Conservation (phyloP, 352 stramenopile genomes). For the Phytopythium delawarense region DNA sequence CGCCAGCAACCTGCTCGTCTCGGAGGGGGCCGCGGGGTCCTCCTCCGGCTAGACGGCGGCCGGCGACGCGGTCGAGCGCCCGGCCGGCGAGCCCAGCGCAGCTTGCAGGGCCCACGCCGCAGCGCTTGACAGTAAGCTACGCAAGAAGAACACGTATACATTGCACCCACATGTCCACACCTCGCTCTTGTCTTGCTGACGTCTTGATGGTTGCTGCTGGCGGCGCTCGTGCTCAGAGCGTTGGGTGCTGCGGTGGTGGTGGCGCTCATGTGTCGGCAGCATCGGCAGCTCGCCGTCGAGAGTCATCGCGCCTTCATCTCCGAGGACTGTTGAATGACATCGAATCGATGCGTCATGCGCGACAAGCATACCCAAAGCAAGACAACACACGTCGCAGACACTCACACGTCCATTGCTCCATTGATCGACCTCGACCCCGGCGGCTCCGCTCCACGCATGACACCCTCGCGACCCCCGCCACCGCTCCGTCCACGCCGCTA, state of each 20-base stretch:
- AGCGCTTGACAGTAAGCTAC: background rate
- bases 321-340: background rate
- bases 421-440: background rate
- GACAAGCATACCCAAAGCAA: background rate
- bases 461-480: background rate
- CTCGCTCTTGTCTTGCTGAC: no score
- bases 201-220: no score
- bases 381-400: conserved; percentile 4
- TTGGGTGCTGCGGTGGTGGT: no score
- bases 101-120: no score
- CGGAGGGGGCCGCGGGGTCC: conserved; percentile 34
- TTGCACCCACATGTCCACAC: background rate
- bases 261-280: no score
- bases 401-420: background rate
- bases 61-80: background rate
- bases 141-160: conserved; percentile 10
- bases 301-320: no score
- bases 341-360: background rate
- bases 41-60: conserved; percentile 15
- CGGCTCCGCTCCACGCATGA: background rate
- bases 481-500: background rate
- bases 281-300: no score
- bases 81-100: no score
- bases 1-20: conserved; percentile 57
- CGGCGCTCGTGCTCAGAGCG: no score